Base-by-base conservation (phyloP, 2,329 filamentous ascomycete species). In the Neoscytalidium dimidiatum region DNA sequence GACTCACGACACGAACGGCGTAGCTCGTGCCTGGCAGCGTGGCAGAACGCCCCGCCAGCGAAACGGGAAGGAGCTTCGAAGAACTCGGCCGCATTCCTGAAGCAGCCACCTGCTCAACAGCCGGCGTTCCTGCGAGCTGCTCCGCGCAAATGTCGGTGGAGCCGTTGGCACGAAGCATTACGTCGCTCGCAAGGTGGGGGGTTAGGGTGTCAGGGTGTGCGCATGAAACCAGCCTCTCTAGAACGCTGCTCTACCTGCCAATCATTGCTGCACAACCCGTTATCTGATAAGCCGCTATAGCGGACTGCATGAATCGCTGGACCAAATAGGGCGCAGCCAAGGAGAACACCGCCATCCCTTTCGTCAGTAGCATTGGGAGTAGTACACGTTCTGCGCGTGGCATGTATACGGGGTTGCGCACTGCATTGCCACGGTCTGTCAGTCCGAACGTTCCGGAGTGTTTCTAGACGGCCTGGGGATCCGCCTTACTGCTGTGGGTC, bases 31-130 rank as follows among this genome's bases (percentile, higher is more conserved):
- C n/a, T n/a, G n/a, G n/a, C n/a, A n/a, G n/a, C n/a, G n/a, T 58
- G 53, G 53, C 53, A 58, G 53, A 31, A 57, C 38, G 53, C 53
- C 53, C 38, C 21, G 35, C 38, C 33, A 14, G 14, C 53, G 6
- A 44, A 58, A 44, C 23, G 19, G 53, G 53, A 43, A 58, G 53
- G 35, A 23, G 53, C 35, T 29, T 41, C 13, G 35, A 41, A 17
- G n/a, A 28, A 19, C 33, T 44, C 56, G 38, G 56, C 56, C 46
- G n/a, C n/a, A 46, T 58, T 60, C 46, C 56, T 60, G 56, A 60
- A 46, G 56, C 56, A 31, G 41, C 56, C 41, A 26, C 19, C 14
- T 17, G 26, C 35, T 58, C 35, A 58, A 28, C 26, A 29, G 23
- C 26, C 38, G 51, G 14, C 44, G 28, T 58, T 31, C 31, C 46